Evolutionary conservation across 1,139 yeast genomes (phyloP), one percentile per base, ranked within the genome.

Genomic region (Pichia cactophila): DNA sequence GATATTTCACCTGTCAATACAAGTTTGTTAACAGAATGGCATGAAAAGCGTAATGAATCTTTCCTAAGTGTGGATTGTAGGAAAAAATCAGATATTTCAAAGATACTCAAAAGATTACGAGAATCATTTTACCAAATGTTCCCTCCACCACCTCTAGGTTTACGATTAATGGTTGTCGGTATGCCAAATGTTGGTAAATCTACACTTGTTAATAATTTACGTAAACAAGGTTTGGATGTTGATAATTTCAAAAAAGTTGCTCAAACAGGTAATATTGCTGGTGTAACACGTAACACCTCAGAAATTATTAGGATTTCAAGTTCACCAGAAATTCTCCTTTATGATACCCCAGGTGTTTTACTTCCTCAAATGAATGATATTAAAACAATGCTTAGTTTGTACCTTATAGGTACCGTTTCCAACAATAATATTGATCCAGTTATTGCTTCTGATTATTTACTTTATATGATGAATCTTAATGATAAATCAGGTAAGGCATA

Each of bases 151-250:
- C 97, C 97, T 0, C 67, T 89, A 49, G 97, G 98, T 0, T 69
- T 86, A 45, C 69, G 90, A 37, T 65, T 86, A 47, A 72, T 90
- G 72, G 80, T 92, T 45, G 81, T 86, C 11, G 98, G 98, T 0
- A 86, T 92, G 95, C 98, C 98, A 1, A 92, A 92, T 64, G 96
- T 89, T n/a, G 98, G 98, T 1, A 92, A 92, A 65, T 86, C 96
- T n/a, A 85, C 65, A 0, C 68, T 92, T 50, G 83, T 90, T 12
- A 92, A 92, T 62, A 74, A 84, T 0, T 68, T 92, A 47, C 69
- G 97, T 50, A 71, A 72, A 26, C 77, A 76, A 2, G 87, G 88
- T 2, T 64, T 71, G 48, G 39, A 46, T 23, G 12, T 36, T 7
- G 38, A 44, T 10, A 33, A 35, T 7, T 46, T 52, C 6, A 55